Percentiles rank a stretch among this genome's conserved stretches.
phyloP scores from a whole-genome alignment of 441 rosid species.

The Cnidoscolus chayamansa region DNA sequence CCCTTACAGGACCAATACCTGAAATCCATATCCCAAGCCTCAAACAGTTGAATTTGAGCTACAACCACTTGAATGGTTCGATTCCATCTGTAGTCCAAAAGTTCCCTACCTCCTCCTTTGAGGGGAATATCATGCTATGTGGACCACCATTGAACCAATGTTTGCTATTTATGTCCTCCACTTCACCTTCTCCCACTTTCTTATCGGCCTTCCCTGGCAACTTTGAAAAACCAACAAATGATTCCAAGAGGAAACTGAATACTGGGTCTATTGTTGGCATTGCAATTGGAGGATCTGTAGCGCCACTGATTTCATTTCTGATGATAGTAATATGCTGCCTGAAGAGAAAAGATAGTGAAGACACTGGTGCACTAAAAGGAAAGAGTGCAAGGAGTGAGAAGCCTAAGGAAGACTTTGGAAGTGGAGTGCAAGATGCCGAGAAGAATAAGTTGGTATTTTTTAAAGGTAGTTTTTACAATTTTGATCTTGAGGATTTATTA shows the following conservation, averaged over 20 bases:
- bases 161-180: constrained; percentile 25
- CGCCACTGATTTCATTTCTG: constrained; percentile 46
- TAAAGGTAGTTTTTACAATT: constrained; percentile 60
- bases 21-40: constrained; percentile 46
- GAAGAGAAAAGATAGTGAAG: constrained; percentile 30
- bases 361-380: constrained; percentile 38
- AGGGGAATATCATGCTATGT: constrained; percentile 55
- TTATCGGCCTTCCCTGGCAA: constrained; percentile 30
- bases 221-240: constrained; percentile 27
- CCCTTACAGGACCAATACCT: constrained; percentile 57
- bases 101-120: constrained; percentile 55
- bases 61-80: constrained; percentile 29
- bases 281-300: constrained; percentile 53
- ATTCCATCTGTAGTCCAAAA: constrained; percentile 55
- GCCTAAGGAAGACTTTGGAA: constrained; percentile 57
- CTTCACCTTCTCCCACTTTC: constrained; percentile 31
- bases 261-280: constrained; percentile 58
- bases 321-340: constrained; percentile 46
- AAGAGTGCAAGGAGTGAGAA: constrained; percentile 55
- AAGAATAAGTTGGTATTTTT: constrained; percentile 73
- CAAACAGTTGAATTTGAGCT: constrained; percentile 54
- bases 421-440: constrained; percentile 49
- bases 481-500: constrained; percentile 76
- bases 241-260: constrained; percentile 48
- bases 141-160: constrained; percentile 55